Base-by-base conservation (phyloP, 2,329 filamentous ascomycete species). In the Colletotrichum neosansevieriae region DNA sequence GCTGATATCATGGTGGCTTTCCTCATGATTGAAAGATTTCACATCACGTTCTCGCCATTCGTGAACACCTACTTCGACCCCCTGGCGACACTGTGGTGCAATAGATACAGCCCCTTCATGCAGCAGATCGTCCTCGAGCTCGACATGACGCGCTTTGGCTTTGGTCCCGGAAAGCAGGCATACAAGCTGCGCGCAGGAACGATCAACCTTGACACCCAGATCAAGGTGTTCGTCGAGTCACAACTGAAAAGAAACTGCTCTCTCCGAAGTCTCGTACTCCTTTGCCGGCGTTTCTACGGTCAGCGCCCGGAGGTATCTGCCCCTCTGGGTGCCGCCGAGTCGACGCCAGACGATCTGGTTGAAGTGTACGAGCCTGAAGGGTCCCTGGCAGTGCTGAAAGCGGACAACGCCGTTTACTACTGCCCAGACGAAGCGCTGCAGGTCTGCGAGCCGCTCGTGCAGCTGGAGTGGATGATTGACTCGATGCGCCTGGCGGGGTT, bases 11-110 rank as follows among this genome's bases (percentile, higher is more conserved):
- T 83, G 34, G 69, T 79, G 2, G 62, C 77, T 0, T 71, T 83
- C 2, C 75, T 84, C 6, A 73, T 76, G 21, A 72, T 72, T 3
- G 73, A 76, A 17, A 73, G 71, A 10, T 80, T 84, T 24, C 82
- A 84, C 62, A 73, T 78, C 21, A 76, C 79, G 1, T 76, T 79
- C 17, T 80, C 80, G 0, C 80, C 81, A 0, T 81, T 77, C 50
- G 76, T 79, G 3, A 75, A 74, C 1, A 70, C 71, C 0, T 62
- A 63, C 6, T 70, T 79, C 1, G 79, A 76, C 38, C 79, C 80
- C 0, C 74, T 81, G 0, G 78, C 78, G 1, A 79, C 76, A 0
- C 62, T 70, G 4, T 82, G 77, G 76, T 70, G 81, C 29, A 75
- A 76, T 34, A 71, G 60, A 7, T 82, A 82, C 54, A 77, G 76